Evolutionary conservation across 257 asterid species (phyloP).

Genomic region (Solanum peruvianum): DNA sequence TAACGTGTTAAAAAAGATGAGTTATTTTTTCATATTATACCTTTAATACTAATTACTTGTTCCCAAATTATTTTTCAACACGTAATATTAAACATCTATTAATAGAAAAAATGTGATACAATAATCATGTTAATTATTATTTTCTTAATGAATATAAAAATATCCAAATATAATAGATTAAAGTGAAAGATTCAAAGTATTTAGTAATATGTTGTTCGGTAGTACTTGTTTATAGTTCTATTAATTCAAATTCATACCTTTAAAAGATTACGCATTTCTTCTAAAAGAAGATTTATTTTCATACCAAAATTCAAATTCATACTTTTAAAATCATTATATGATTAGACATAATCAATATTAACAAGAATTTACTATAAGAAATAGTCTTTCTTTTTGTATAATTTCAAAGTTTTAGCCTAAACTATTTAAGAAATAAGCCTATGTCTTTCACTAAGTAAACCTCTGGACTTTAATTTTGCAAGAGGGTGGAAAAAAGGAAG

Average conservation of each 20-base stretch:
- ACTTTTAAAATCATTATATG: background rate
- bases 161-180: background rate
- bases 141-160: no score
- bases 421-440: background rate
- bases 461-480: background rate
- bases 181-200: fast-evolving
- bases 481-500: background rate
- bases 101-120: background rate
- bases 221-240: background rate
- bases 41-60: no score
- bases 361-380: background rate
- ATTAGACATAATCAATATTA: background rate
- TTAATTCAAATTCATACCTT: background rate
- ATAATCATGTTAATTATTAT: no score
- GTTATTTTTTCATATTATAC: no score
- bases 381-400: no score
- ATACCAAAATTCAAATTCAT: background rate
- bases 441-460: background rate
- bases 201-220: background rate
- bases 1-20: no score
- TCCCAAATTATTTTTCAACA: background rate
- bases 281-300: no score
- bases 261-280: background rate
- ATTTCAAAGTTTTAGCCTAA: background rate
- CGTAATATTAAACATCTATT: no score